phyloP scores from a whole-genome alignment of 2,329 filamentous ascomycete genomes.

The Diaporthe ampelina region DNA sequence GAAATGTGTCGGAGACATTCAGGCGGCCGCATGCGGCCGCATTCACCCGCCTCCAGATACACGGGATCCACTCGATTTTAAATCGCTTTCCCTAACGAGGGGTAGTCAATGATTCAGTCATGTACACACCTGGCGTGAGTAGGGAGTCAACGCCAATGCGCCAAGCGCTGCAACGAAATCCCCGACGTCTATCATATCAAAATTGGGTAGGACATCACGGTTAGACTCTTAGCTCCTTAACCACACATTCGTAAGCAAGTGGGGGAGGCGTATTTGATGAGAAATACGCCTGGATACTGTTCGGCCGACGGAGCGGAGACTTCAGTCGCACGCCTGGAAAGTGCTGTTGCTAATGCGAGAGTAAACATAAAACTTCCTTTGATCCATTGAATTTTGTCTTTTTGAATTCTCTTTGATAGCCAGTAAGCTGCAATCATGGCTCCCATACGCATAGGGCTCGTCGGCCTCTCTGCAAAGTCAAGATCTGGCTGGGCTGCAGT shows the following conservation, averaged over 20 bases:
- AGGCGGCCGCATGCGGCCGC: background rate
- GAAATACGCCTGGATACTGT: background rate
- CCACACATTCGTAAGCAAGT: background rate
- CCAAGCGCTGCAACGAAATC: background rate
- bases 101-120: no score
- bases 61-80: background rate
- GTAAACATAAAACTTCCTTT: background rate
- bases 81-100: background rate
- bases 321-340: background rate
- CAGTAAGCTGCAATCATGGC: slow-evolving; percentile 48
- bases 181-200: background rate
- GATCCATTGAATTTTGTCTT: background rate
- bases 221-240: background rate
- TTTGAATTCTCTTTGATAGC: no score
- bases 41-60: background rate
- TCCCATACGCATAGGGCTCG: slow-evolving; percentile 68
- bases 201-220: background rate
- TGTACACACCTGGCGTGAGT: background rate
- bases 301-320: background rate
- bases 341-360: background rate
- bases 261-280: background rate
- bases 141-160: background rate
- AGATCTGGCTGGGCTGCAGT: slow-evolving; percentile 66
- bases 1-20: background rate
- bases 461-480: slow-evolving; percentile 68